Evolutionary conservation across 306 rosid genomes (phyloP).

Genomic region (Casuarina equisetifolia): DNA sequence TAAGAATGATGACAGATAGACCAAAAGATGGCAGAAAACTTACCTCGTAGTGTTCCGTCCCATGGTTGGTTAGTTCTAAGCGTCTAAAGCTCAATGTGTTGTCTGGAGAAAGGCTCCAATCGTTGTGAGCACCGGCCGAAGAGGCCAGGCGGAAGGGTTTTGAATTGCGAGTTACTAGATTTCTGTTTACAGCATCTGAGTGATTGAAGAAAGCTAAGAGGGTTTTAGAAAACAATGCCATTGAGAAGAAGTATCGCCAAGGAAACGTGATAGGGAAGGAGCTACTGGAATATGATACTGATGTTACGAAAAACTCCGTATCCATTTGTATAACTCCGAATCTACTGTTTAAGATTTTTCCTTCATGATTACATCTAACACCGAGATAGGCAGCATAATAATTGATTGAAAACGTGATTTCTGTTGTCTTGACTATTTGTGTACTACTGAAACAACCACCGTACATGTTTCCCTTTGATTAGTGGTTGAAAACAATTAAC

Average conservation of each 20-base stretch:
- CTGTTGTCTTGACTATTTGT: no score
- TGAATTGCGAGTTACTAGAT: neutral
- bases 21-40: neutral
- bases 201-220: neutral
- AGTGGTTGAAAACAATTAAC: no score
- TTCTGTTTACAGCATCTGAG: neutral
- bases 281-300: neutral
- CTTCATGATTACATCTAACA: no score
- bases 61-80: neutral
- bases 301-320: neutral
- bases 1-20: neutral
- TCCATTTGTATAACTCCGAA: no score
- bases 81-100: no score
- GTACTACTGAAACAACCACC: no score
- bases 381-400: no score
- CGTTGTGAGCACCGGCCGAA: neutral
- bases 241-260: neutral
- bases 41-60: no score
- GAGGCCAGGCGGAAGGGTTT: neutral
- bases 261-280: neutral
- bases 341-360: no score
- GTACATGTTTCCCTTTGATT: no score
- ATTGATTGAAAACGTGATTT: no score
- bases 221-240: constrained; percentile 4
- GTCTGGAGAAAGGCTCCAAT: constrained; percentile 9